Conservation (phyloP, 2,329 filamentous ascomycete species). For the Onygenales sp. region DNA sequence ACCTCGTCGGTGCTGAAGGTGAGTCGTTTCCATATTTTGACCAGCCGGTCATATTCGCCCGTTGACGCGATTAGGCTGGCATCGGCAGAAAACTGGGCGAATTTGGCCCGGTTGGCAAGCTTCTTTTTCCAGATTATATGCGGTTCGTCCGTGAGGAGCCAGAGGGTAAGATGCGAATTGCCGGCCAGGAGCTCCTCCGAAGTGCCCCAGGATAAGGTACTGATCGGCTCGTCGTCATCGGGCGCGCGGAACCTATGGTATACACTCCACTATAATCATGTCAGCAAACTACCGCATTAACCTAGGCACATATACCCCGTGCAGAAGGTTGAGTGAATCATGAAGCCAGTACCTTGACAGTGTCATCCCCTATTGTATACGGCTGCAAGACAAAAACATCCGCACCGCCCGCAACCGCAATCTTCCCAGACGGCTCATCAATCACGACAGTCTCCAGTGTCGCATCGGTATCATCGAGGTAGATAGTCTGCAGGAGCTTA, state of each 20-base stretch:
- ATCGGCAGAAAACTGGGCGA: conserved; percentile 75
- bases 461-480: conserved; percentile 59
- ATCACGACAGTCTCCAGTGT: conserved; percentile 68
- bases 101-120: conserved; percentile 63
- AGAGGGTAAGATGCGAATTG: conserved; percentile 60
- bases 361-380: conserved; percentile 58
- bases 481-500: conserved; percentile 78
- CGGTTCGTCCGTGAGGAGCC: conserved; percentile 41
- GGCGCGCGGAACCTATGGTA: conserved; percentile 39
- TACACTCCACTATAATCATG: conserved; percentile 45
- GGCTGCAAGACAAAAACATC: conserved; percentile 71
- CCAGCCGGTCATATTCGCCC: conserved; percentile 66
- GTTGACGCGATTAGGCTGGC: conserved; percentile 77
- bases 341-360: conserved; percentile 54
- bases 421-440: conserved; percentile 74
- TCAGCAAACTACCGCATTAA: conserved; percentile 8
- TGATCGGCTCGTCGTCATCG: conserved; percentile 33
- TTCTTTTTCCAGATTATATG: conserved; percentile 60
- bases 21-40: conserved; percentile 87
- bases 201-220: conserved; percentile 75
- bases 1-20: conserved; percentile 76
- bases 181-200: conserved; percentile 77
- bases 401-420: conserved; percentile 61
- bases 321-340: neutral
- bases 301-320: conserved; percentile 8